Evolutionary conservation across 495 filamentous ascomycete genomes (phyloP).

Genomic region (Tuber indicum): DNA sequence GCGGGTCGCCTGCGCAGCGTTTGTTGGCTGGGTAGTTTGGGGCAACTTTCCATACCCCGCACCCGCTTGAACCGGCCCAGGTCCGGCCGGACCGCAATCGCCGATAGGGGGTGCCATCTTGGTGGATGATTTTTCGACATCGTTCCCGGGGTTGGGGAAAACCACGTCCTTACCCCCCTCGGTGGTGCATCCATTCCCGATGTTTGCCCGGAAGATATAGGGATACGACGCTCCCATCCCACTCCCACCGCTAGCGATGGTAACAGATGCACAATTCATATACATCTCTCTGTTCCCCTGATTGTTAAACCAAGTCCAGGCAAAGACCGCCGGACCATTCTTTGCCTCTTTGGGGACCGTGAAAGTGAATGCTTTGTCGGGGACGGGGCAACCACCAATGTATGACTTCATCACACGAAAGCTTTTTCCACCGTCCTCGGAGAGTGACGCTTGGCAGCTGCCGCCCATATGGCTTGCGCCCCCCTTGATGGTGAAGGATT

Average conservation of each 20-base stretch:
- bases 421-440: constrained; percentile 55
- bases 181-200: constrained; percentile 40
- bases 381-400: constrained; percentile 55
- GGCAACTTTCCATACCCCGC: not conserved
- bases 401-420: constrained; percentile 62
- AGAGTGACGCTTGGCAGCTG: constrained; percentile 57
- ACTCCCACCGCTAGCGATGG: constrained; percentile 46
- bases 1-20: not conserved
- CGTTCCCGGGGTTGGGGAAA: constrained; percentile 28
- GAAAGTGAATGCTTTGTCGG: constrained; percentile 50
- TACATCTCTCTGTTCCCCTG: constrained; percentile 59
- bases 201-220: constrained; percentile 37
- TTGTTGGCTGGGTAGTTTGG: not conserved
- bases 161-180: constrained; percentile 22
- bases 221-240: constrained; percentile 19
- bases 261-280: constrained; percentile 54
- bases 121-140: constrained; percentile 18
- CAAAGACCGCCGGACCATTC: constrained; percentile 26
- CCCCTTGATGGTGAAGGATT: constrained; percentile 55
- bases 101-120: not conserved
- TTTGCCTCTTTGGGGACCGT: constrained; percentile 53
- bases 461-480: constrained; percentile 57
- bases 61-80: not conserved
- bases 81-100: not conserved
- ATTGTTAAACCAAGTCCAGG: constrained; percentile 51